Evolutionary conservation across 2,329 filamentous ascomycete species (phyloP), one percentile per base, ranked within the genome.

Genomic region (Aureobasidium sp.): DNA sequence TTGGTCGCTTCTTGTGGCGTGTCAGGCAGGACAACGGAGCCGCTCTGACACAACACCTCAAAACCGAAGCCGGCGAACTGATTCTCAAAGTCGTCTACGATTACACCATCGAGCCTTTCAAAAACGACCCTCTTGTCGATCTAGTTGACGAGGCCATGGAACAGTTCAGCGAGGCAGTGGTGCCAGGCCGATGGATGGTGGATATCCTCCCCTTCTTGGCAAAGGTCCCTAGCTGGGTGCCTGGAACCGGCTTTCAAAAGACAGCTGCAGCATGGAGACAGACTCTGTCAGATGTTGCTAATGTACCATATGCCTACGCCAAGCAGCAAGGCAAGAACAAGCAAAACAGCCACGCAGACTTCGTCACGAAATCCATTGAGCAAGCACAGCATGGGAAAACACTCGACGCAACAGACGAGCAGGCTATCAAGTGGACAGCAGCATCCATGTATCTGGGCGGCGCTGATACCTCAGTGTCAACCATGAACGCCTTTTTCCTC

Each of bases 31-130:
- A 77, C 0, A 68, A 74, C 0, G 78, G 77, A 0, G 66, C 74
- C 3, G 65, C 71, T 0, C 63, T 80, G 15, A 41, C 74, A 0
- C 62, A 75, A 5, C 78, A 82, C 50, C 72, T 82, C 8, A 70
- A 72, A 61, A 79, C 69, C n/a, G 69, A 74, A 45, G 72, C 75
- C 0, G 76, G 74, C 0, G 72, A 72, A 0, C 65, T 77, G 13
- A 77, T 79, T 30, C 63, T 79, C n/a, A 76, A 77, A 44, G 73
- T 77, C n/a, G 67, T 70, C 4, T 79, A 79, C 65, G 78, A 78
- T 6, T 82, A 82, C 63, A 78, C 70, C 0, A 69, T 74, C 27
- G 75, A 77, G 37, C 66, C 72, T 1, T 69, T 75, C 11, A 66
- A 66, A 1, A 57, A 62, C 13, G 80, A 82, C 61, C 76, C 76